Percentiles rank a stretch among this genome's conserved stretches.
phyloP scores from a whole-genome alignment of 176 grass and related monocot genomes.

The Aegilops tauschii region DNA sequence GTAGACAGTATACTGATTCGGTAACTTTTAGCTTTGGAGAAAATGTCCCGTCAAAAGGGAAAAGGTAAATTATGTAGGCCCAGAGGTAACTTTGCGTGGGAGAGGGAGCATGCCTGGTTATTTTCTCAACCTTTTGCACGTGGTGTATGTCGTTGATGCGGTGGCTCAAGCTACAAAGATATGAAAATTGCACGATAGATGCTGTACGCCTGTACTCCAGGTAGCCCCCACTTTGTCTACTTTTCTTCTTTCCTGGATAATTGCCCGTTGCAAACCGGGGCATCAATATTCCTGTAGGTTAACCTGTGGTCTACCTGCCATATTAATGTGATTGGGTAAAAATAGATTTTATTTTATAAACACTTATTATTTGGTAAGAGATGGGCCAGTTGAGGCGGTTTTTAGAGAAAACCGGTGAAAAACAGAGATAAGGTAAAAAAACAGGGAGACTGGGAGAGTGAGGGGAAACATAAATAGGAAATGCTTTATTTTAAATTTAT shows the following conservation, averaged over 20 bases:
- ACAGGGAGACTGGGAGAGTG: too few relatives aligned
- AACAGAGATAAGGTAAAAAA: too few relatives aligned
- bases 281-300: background rate
- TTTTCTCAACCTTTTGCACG: slow-evolving; percentile 24
- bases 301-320: background rate
- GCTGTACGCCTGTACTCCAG: background rate
- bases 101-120: slow-evolving; percentile 16
- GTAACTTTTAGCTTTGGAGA: background rate
- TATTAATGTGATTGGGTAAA: background rate
- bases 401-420: too few relatives aligned
- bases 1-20: too few relatives aligned
- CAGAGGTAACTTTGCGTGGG: slow-evolving; percentile 6
- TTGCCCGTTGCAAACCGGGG: background rate
- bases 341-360: background rate
- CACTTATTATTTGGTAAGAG: too few relatives aligned
- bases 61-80: background rate
- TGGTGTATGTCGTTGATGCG: slow-evolving; percentile 9
- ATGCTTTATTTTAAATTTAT: too few relatives aligned
- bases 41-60: background rate
- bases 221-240: background rate
- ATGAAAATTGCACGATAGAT: slow-evolving; percentile 20
- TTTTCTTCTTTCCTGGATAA: background rate
- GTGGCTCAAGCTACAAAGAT: background rate
- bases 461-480: too few relatives aligned
- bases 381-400: background rate